Evolutionary conservation across 1,139 yeast genomes (phyloP).

Genomic region (Debaryomyces sp.): DNA sequence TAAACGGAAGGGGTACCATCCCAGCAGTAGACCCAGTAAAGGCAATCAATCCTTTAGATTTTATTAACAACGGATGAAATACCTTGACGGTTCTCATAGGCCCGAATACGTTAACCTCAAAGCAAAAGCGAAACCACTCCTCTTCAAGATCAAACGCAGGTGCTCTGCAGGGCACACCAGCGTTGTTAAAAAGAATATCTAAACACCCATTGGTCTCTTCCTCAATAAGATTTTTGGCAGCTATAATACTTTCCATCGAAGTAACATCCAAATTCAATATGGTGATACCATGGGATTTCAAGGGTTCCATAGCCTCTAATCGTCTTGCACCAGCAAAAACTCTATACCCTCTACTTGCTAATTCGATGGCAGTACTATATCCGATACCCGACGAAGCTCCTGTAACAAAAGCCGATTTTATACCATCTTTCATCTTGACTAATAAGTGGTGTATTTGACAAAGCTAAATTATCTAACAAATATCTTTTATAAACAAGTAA

Average conservation of each 20-base stretch:
- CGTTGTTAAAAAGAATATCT: slow-evolving; percentile 26
- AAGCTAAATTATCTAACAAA: too few species aligned
- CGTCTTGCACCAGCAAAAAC: slow-evolving; percentile 65
- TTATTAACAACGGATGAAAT: slow-evolving; percentile 14
- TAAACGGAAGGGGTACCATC: slow-evolving; percentile 14
- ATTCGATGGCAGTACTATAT: slow-evolving; percentile 28
- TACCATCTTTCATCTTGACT: not conserved
- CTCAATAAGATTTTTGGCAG: slow-evolving; percentile 32
- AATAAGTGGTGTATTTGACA: too few species aligned
- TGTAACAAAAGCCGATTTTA: slow-evolving; percentile 28
- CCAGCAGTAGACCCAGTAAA: slow-evolving; percentile 15
- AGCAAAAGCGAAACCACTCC: slow-evolving; percentile 16
- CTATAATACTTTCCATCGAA: slow-evolving; percentile 43
- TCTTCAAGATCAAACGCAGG: slow-evolving; percentile 23
- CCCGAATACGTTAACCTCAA: slow-evolving; percentile 22
- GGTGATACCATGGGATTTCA: slow-evolving; percentile 33
- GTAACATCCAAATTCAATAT: slow-evolving; percentile 42
- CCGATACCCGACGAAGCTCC: slow-evolving; percentile 45
- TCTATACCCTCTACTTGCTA: slow-evolving; percentile 32
- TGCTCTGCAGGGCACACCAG: slow-evolving; percentile 17
- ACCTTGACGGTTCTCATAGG: slow-evolving; percentile 18
- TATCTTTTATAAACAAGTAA: too few species aligned
- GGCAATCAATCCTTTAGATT: slow-evolving; percentile 15
- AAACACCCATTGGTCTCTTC: slow-evolving; percentile 18
- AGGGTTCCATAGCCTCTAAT: slow-evolving; percentile 52